Evolutionary conservation across 2,329 filamentous ascomycete genomes (phyloP), one percentile per base, ranked within the genome.

Genomic region (Ophidiomyces ophidiicola): DNA sequence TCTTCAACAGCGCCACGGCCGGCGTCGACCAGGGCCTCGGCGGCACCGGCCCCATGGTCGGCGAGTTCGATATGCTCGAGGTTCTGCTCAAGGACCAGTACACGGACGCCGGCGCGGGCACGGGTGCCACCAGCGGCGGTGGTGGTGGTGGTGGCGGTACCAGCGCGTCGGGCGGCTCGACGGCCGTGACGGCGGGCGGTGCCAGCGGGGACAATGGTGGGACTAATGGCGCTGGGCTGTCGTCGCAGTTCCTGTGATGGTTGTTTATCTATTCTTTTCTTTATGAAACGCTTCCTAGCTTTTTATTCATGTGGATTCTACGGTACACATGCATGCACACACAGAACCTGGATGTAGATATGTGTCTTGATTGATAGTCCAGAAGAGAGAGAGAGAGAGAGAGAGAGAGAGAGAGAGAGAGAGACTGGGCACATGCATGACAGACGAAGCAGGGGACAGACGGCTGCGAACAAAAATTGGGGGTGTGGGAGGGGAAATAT

Each of bases 1-100:
- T 78, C 44, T 66, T 76, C 39, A 69, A 69, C 46, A 63, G 56
- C 37, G 61, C 62, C 11, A 61, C 59, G 6, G 58, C 57, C 2
- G 59, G 56, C 3, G 63, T 67, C 29, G 63, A 67, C 44, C 69
- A 70, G 50, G 71, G 70, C 8, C 67, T 71, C 1, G 72, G 75
- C 39, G 72, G 76, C 15, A 73, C 69, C 14, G 74, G 74, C 0
- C 73, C 73, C n/a, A 73, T 75, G 56, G 63, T 78, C 10, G 72
- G 71, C 1, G 71, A 64, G 32, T 63, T 64, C 39, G 64, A 68
- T 42, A 64, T 67, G 62, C 49, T 68, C n/a, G 64, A 67, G 46
- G 60, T 66, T 4, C 52, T 67, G 10, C 53, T 64, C 18, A 63
- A 64, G 33, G 61, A 64, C 46, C 58, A 59, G 19, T 60, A 60